Evolutionary conservation across 768 basidiomycete genomes (phyloP), one percentile per base, ranked within the genome.

Genomic region (Mycena belliarum): DNA sequence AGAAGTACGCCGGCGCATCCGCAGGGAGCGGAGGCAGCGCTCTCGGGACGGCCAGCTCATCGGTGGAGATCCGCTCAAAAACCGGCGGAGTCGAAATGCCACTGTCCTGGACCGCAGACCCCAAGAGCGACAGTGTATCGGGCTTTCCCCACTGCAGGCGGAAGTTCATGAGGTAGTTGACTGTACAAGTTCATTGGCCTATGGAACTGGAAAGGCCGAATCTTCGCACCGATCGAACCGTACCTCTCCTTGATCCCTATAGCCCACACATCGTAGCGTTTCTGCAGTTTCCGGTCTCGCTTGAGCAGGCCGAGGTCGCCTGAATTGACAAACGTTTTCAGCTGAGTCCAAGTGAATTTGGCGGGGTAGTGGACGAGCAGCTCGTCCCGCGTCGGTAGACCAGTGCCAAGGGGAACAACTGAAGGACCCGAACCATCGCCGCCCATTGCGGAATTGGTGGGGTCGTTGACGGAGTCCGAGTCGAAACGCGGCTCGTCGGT

Each of bases 241-340:
- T 90, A 79, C 63, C 85, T 65, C 38, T 71, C 72, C 64, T 74
- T 81, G 59, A 91, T 81, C 2, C 73, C 82, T 21, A 68, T 67
- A 10, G 72, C 67, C 88, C 88, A 92, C 16, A 71, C 69, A 37
- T 83, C 64, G 63, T 94, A 94, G 46, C 89, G 75, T 45, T 72
- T 63, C 70, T 95, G 91, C 33, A 95, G 79, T 49, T 72, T 75
- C 61, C 72, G 82, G 65, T 93, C 85, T 20, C 91, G 84, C 68
- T 89, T 91, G 49, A 94, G 76, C 35, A 92, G 76, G 2, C 89
- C 90, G 43, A 95, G 82, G 67, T 94, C 90, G 38, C 90, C 90
- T 55, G 90, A 89, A 67, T 86, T 89, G 47, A 93, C 78, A 61
- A 93, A 91, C 5, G 83, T 80, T 73, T 86, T 91, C 25, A 93